Evolutionary conservation across 2,329 filamentous ascomycete genomes (phyloP).

Genomic region (Phialophora expanda): DNA sequence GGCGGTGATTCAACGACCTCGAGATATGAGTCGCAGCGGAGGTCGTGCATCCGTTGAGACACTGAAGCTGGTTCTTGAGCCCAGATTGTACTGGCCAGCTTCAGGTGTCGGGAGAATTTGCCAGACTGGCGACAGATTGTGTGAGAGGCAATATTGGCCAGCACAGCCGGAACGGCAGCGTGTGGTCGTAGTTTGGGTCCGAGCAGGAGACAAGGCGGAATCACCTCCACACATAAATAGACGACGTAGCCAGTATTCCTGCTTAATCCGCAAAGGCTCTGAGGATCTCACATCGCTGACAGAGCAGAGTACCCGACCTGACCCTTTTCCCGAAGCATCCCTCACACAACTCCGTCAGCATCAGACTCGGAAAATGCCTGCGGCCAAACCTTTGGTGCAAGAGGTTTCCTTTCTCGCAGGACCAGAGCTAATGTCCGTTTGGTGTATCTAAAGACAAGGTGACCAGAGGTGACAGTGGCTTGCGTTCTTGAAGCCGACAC

Average conservation of each 20-base stretch:
- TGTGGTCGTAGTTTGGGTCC: neutral
- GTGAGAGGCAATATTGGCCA: neutral
- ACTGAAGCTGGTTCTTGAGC: neutral
- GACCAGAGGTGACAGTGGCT: no score
- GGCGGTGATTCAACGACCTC: neutral
- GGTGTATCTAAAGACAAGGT: no score
- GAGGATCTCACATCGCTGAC: neutral
- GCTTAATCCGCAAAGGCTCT: neutral
- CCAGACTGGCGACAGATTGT: neutral
- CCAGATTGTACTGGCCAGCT: neutral
- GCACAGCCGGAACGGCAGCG: neutral
- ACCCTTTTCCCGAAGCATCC: neutral
- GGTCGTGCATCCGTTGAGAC: neutral
- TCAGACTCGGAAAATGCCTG: neutral
- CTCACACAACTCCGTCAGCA: neutral
- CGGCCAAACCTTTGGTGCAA: neutral
- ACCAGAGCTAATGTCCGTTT: no score
- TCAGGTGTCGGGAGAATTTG: neutral
- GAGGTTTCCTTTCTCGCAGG: no score
- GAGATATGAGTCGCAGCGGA: neutral
- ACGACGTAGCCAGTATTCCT: neutral
- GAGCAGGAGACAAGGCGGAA: neutral
- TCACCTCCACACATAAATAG: neutral
- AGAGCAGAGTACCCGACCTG: neutral
- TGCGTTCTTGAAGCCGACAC: no score